Conservation (phyloP, 2,329 filamentous ascomycete species). For the Graphiopsis chlorocephala region DNA sequence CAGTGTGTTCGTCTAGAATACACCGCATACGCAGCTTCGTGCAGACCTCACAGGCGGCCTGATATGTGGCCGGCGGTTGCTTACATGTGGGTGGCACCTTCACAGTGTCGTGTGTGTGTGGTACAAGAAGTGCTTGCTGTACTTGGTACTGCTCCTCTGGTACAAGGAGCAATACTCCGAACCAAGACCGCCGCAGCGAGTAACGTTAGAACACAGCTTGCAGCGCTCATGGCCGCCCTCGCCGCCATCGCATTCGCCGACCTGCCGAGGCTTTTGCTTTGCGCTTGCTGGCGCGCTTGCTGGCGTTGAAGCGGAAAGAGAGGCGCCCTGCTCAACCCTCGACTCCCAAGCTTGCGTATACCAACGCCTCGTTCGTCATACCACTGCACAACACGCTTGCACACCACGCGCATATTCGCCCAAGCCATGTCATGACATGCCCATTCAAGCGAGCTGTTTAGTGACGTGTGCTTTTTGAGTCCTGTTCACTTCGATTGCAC, state of each 20-base stretch:
- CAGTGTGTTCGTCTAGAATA: background rate
- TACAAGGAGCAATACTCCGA: background rate
- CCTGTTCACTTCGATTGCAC: too few species aligned
- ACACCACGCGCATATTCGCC: background rate
- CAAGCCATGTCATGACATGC: background rate
- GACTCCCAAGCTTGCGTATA: background rate
- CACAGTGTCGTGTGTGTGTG: background rate
- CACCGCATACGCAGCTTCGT: too few species aligned
- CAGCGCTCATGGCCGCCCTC: too few species aligned
- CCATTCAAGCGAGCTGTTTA: background rate
- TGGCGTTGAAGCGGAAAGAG: background rate
- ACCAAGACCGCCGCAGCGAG: background rate
- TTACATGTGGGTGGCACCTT: background rate
- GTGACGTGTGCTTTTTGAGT: background rate
- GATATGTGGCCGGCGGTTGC: background rate
- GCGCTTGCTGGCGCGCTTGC: background rate
- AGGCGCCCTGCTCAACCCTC: background rate
- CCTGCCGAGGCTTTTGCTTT: constrained; percentile 1
- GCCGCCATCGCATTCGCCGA: constrained; percentile 5
- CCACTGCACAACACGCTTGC: background rate
- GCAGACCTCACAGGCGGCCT: background rate
- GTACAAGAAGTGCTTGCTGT: too few species aligned
- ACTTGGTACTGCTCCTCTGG: background rate
- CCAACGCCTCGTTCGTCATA: background rate
- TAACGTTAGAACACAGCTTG: too few species aligned